These are phyloP conservation scores for Psophocarpus tetragonolobus DNA, from an alignment of 306 rosid genomes.

Conservation along the genomic window DNA sequence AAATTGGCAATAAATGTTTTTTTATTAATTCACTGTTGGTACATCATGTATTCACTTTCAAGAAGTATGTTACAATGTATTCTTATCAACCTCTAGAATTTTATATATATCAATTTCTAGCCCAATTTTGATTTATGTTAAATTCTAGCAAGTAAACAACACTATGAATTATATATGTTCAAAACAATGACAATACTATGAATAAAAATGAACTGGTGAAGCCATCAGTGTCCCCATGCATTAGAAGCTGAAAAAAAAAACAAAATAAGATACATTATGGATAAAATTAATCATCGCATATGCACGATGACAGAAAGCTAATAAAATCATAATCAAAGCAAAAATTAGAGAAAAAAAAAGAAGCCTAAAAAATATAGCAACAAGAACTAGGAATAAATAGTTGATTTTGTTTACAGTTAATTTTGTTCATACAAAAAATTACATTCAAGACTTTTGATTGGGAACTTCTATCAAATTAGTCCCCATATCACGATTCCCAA, in stretches of 20 bases:
- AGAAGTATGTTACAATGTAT: too few species aligned
- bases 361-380: background rate
- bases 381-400: background rate
- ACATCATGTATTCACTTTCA: too few species aligned
- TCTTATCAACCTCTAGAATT: too few species aligned
- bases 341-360: background rate
- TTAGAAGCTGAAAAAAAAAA: constrained; percentile 55
- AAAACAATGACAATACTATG: background rate
- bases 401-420: background rate
- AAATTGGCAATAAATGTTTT: too few species aligned
- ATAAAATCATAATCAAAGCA: background rate
- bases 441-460: background rate
- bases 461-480: background rate
- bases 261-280: background rate
- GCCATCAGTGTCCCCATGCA: constrained; percentile 43
- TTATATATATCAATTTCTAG: too few species aligned
- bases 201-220: background rate
- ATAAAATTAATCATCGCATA: background rate
- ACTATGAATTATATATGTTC: too few species aligned
- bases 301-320: background rate
- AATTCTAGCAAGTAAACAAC: too few species aligned
- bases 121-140: too few species aligned
- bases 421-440: background rate
- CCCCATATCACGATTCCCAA: background rate
- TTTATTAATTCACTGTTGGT: too few species aligned